Evolutionary conservation across 768 basidiomycete species (phyloP).

Genomic region (Podaxis sp.): DNA sequence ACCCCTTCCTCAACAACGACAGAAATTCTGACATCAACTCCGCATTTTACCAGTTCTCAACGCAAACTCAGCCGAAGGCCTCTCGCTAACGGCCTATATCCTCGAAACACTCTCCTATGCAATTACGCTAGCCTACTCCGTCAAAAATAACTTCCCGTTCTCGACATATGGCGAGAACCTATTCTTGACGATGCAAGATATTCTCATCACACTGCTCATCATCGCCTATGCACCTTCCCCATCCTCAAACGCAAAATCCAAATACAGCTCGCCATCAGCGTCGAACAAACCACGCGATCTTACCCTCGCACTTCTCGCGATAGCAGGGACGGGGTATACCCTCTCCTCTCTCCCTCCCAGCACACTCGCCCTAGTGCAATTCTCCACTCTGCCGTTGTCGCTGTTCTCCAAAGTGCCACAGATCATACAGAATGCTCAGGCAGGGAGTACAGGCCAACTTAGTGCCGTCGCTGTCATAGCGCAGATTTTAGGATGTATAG

Average conservation of each 20-base stretch:
- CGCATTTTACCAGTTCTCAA: slow-evolving; percentile 52
- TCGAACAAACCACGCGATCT: slow-evolving; percentile 32
- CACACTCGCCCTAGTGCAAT: slow-evolving; percentile 69
- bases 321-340: slow-evolving; percentile 29
- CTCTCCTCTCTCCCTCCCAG: slow-evolving; percentile 50
- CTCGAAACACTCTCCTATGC: slow-evolving; percentile 91
- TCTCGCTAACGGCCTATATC: slow-evolving; percentile 83
- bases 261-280: slow-evolving; percentile 19
- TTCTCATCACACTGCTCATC: slow-evolving; percentile 86
- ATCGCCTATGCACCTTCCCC: slow-evolving; percentile 54
- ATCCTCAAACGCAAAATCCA: not conserved
- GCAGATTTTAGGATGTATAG: slow-evolving; percentile 86
- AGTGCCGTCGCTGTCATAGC: slow-evolving; percentile 90
- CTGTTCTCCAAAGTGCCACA: slow-evolving; percentile 94
- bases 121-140: slow-evolving; percentile 87
- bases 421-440: slow-evolving; percentile 76
- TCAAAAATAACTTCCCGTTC: slow-evolving; percentile 86
- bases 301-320: slow-evolving; percentile 29
- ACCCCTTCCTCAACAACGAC: not conserved
- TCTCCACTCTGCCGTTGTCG: slow-evolving; percentile 86
- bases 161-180: slow-evolving; percentile 98
- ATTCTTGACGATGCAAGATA: slow-evolving; percentile 89
- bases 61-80: slow-evolving; percentile 78
- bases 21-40: slow-evolving; percentile 9
- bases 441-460: slow-evolving; percentile 86